Base-by-base conservation (phyloP, 768 basidiomycete genomes). In the Inosperma sp. region DNA sequence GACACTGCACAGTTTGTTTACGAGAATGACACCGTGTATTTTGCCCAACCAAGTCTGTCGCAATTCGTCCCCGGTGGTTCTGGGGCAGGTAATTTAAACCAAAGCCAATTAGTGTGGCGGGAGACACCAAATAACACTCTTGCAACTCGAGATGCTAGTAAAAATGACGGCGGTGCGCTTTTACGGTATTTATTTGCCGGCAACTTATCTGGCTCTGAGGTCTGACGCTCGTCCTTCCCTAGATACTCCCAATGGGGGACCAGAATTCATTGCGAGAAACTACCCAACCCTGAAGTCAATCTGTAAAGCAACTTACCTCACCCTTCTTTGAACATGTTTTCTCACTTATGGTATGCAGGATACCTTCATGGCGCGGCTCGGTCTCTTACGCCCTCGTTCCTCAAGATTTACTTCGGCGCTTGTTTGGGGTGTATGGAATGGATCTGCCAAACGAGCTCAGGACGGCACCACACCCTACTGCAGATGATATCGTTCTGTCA, bases 361-460 rank as follows among this genome's bases (percentile, higher is more conserved):
- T 51, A 8, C 50, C 50, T 5, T 31, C 31, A 6, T 51, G 41
- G 4, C 14, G n/a, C 13, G 36, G 31, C 3, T 27, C 40, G 25
- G 58, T 59, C 39, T 66, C 63, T 0, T 75, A 74, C 58, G 44
- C 73, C 8, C 72, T 70, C 39, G 68, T 68, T 12, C 71, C 71
- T 5, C 62, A 66, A 10, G 58, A 58, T 27, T 65, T 63, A 1
- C 53, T 74, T 14, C 57, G 56, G 8, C 49, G 49, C 1, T 56
- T 75, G 13, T 73, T 73, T 48, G 54, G 59, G 5, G 59, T 62
- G 12, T 71, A 72, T 48, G 53, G 56, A 8, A 61, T 65, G 55
- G 59, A 62, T 23, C 62, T 69, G 16, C 71, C 70, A 7, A 41
- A 52, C 8, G 41, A 45, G 17, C 59, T 66, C 12, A 60, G 62